These are phyloP conservation scores for Brasilioporus rufonigricans DNA, from an alignment of 768 basidiomycete species.

Conservation along the genomic window DNA sequence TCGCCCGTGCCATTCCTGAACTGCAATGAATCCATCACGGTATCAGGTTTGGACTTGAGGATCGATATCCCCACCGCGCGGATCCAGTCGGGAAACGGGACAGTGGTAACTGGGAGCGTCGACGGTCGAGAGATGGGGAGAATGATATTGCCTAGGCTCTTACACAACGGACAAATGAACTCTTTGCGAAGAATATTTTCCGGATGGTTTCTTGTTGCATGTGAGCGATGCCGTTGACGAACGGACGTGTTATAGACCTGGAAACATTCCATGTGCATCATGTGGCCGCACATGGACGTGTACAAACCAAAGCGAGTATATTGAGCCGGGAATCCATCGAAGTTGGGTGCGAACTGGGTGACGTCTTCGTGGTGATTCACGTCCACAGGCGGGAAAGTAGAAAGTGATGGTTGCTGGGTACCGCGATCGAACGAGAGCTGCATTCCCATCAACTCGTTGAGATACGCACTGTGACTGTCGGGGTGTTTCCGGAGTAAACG, in stretches of 20 bases:
- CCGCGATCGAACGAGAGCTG: constrained; percentile 65
- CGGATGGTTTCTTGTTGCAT: constrained; percentile 90
- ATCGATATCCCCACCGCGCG: constrained; percentile 87
- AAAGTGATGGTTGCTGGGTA: constrained; percentile 24
- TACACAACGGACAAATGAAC: constrained; percentile 96
- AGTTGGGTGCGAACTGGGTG: constrained; percentile 51
- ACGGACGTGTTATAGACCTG: constrained; percentile 86
- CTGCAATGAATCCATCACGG: constrained; percentile 67
- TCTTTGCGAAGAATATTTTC: constrained; percentile 93
- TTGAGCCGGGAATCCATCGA: constrained; percentile 70
- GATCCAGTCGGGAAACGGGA: constrained; percentile 86
- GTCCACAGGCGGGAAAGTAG: constrained; percentile 34
- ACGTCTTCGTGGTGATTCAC: constrained; percentile 26
- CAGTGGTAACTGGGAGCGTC: constrained; percentile 41
- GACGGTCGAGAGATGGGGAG: constrained; percentile 70
- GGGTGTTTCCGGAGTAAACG: constrained; percentile 77
- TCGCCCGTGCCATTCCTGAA: constrained; percentile 81
- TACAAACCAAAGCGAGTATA: constrained; percentile 84
- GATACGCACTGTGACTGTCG: constrained; percentile 54
- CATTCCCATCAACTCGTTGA: constrained; percentile 71
- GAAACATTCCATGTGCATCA: constrained; percentile 97
- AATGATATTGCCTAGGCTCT: constrained; percentile 92
- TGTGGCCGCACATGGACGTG: constrained; percentile 87
- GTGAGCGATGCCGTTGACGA: constrained; percentile 80
- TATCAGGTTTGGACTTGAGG: constrained; percentile 78